Evolutionary conservation across 2,329 filamentous ascomycete species (phyloP).

Genomic region (Cytospora chrysosperma): DNA sequence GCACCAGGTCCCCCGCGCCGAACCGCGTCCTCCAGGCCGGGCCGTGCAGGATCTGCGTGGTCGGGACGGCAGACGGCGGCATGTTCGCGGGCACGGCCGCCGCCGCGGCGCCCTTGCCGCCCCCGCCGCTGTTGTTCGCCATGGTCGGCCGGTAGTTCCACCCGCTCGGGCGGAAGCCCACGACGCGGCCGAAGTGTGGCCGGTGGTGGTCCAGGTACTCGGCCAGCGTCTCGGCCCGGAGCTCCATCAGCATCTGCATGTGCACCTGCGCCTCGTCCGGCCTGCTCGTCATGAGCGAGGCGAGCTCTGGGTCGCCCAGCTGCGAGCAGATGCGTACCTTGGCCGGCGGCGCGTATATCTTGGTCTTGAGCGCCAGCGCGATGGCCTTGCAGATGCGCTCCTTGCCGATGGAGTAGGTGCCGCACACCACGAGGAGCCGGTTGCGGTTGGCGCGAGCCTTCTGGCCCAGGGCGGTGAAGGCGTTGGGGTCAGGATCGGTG

Average conservation of each 20-base stretch:
- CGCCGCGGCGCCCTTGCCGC: conserved; percentile 31
- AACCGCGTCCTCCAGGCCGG: conserved; percentile 76
- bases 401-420: conserved; percentile 97
- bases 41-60: conserved; percentile 51
- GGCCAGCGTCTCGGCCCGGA: conserved; percentile 84
- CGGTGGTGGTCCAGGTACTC: conserved; percentile 83
- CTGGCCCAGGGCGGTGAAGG: conserved; percentile 29
- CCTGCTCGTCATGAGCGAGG: conserved; percentile 72
- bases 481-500: conserved; percentile 24
- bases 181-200: conserved; percentile 78
- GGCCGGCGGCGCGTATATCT: conserved; percentile 81
- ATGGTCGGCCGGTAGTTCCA: conserved; percentile 85
- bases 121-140: conserved; percentile 44
- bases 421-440: conserved; percentile 85
- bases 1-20: conserved; percentile 67
- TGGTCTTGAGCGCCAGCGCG: conserved; percentile 77
- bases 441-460: conserved; percentile 42
- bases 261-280: conserved; percentile 89
- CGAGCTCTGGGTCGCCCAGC: conserved; percentile 81
- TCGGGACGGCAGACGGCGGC: conserved; percentile 49
- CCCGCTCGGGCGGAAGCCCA: conserved; percentile 88
- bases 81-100: conserved; percentile 56
- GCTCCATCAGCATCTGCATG: conserved; percentile 95
- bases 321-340: conserved; percentile 85
- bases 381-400: conserved; percentile 94